Base-by-base conservation (phyloP, 2,329 filamentous ascomycete species). In the Microdochium paspali region DNA sequence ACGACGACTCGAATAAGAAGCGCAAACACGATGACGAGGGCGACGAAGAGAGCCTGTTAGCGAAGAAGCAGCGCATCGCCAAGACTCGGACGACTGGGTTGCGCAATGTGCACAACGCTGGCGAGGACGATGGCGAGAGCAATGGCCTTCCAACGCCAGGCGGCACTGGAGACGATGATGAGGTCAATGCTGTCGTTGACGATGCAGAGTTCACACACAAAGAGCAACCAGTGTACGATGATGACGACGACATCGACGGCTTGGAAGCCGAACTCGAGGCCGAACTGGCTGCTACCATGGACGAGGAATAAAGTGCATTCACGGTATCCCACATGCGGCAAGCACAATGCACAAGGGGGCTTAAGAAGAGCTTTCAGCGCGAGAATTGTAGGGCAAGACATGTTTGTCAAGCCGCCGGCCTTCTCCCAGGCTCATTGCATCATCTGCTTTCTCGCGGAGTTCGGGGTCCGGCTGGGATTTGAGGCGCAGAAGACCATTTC, bases 261-360 rank as follows among this genome's bases (percentile, higher is more conserved):
- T 60, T 76, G 24, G 75, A 75, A 54, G 74, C 71, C n/a, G 68
- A 68, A 47, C 53, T 73, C 49, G 67, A 67, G 50, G 69, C 66
- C 3, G 72, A 70, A 51, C 60, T 72, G 24, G 52, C 51, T 26
- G 57, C 55, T 56, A 65, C 66, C 21, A 65, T 66, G 15, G 65
- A 66, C 45, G 61, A 62, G 46, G 57, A 66, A 47, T 60, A 52
- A 43, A 62, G 61, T 4, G 13, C 31, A 15, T 18, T 4, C 13
- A 35, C 5, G 6, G 18, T 4, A 35, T 12, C 15, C 6, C 31
- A 7, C 6, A 6, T 35, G 13, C 28, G 28, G 31, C 31, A 35
- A 15, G 4, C 15, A 4, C 13, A 15, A 18, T 35, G 13, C 31
- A n/a, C n/a, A n/a, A n/a, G n/a, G n/a, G n/a, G n/a, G n/a, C n/a